Evolutionary conservation across 345 rosid genomes (phyloP), one percentile per base, ranked within the genome.

Genomic region (Pseudoturritis turrita): DNA sequence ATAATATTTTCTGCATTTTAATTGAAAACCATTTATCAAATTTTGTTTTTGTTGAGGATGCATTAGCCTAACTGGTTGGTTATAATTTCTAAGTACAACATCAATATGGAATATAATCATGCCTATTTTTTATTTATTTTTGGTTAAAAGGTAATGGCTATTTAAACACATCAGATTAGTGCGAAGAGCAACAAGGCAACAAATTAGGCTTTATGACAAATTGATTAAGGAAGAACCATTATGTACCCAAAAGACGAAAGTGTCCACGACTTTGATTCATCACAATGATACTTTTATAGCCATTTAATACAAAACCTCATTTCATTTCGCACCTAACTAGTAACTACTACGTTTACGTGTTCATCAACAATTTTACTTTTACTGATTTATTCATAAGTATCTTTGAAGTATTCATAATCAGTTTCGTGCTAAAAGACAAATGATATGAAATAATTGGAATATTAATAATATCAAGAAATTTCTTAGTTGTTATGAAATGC

Each of bases 291-390:
- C 35, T 21, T 55, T 47, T 21, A 31, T 44, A 33, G 36, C 25
- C 19, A 56, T 15, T 59, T 26, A 67, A 18, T 39, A 29, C 43
- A 39, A 66, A 68, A 10, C 3, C 3, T 12, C 61, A 14, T 59
- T 46, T 35, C 6, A 47, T 23, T 60, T 39, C 57, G 17, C 2
- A 72, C 64, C 70, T 31, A 54, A 49, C 36, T 11, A 33, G n/a
- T n/a, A n/a, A n/a, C n/a, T n/a, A n/a, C n/a, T n/a, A n/a, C n/a
- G 10, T 22, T 62, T 43, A 43, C 76, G 64, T 53, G 57, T 44
- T 72, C 71, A 54, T 63, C 47, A 35, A 54, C 46, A 63, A 54
- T 43, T 72, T 49, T 33, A 7, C 17, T 44, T 63, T 45, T 44
- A 23, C 64, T 35, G 43, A 17, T 72, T 43, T 14, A 13, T 25